phyloP scores from a whole-genome alignment of 805 yeast species.

The Monosporozyma siamensis region DNA sequence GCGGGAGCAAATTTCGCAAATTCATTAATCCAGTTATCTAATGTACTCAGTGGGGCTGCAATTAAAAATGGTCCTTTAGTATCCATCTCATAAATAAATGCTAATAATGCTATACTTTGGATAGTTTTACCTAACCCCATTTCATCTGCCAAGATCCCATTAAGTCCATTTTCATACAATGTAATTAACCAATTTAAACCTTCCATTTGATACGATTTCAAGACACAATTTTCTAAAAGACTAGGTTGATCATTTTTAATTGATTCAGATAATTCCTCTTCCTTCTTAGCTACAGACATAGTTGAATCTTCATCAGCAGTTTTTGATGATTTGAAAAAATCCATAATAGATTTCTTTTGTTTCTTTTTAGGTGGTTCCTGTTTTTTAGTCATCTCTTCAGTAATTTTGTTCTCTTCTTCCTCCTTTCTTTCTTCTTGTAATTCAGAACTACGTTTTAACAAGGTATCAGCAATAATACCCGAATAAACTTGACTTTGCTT shows the following conservation, averaged over 20 bases:
- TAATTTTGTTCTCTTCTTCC: slow-evolving; percentile 3
- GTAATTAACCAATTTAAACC: slow-evolving; percentile 90
- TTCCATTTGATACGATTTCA: slow-evolving; percentile 80
- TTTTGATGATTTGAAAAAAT: slow-evolving; percentile 15
- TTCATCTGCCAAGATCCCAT: slow-evolving; percentile 94
- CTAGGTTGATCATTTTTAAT: slow-evolving; percentile 42
- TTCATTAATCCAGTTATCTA: slow-evolving; percentile 78
- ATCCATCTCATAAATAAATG: slow-evolving; percentile 70
- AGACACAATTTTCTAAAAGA: slow-evolving; percentile 43
- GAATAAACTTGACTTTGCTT: slow-evolving; percentile 83
- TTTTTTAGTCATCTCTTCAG: slow-evolving; percentile 4
- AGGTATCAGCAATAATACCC: slow-evolving; percentile 71
- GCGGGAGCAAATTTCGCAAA: slow-evolving; percentile 64
- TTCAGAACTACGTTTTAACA: slow-evolving; percentile 39
- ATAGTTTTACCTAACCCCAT: slow-evolving; percentile 96
- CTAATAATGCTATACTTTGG: slow-evolving; percentile 72
- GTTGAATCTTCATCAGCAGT: slow-evolving; percentile 2
- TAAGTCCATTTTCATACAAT: slow-evolving; percentile 83
- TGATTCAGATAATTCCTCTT: slow-evolving; percentile 10
- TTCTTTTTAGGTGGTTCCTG: slow-evolving; percentile 12
- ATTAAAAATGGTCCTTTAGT: slow-evolving; percentile 69
- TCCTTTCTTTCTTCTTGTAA: slow-evolving; percentile 28
- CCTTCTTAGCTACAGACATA: slow-evolving; percentile 12
- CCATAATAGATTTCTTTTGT: slow-evolving; percentile 15
- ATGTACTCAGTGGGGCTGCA: slow-evolving; percentile 76